phyloP scores from a whole-genome alignment of 495 filamentous ascomycete species.

The Lasiosphaeria hispida region DNA sequence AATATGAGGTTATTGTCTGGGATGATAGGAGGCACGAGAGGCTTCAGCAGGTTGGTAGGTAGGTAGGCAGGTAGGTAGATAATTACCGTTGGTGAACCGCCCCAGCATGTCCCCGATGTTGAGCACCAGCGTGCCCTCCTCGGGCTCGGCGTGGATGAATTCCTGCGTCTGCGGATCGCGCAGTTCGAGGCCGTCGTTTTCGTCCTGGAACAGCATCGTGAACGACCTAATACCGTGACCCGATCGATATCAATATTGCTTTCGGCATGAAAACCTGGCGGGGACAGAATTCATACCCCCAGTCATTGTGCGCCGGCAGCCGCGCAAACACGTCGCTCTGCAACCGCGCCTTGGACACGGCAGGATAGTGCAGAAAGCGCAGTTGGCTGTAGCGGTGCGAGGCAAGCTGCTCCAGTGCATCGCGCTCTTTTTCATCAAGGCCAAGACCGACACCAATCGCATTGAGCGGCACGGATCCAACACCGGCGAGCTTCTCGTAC shows the following conservation, averaged over 20 bases:
- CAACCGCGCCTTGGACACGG: slow-evolving; percentile 45
- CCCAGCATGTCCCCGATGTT: slow-evolving; percentile 59
- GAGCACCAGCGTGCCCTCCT: slow-evolving; percentile 53
- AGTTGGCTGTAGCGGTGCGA: slow-evolving; percentile 57
- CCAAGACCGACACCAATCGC: slow-evolving; percentile 49
- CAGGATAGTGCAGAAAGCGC: slow-evolving; percentile 62
- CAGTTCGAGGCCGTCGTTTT: slow-evolving; percentile 49
- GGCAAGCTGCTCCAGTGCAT: slow-evolving; percentile 34
- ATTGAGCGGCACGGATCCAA: slow-evolving; percentile 45
- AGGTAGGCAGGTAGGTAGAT: background rate
- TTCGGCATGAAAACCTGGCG: background rate
- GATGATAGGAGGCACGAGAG: background rate
- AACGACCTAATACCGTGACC: slow-evolving; percentile 29
- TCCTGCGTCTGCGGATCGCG: slow-evolving; percentile 48
- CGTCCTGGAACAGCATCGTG: slow-evolving; percentile 51
- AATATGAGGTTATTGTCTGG: background rate
- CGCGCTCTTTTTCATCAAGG: slow-evolving; percentile 37
- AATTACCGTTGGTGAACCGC: slow-evolving; percentile 56
- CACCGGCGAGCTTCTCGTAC: slow-evolving; percentile 49
- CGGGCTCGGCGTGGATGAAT: slow-evolving; percentile 49
- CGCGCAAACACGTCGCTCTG: slow-evolving; percentile 44
- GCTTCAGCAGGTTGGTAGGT: background rate
- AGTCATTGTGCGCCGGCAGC: slow-evolving; percentile 51
- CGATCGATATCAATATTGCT: background rate
- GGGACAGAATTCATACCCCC: slow-evolving; percentile 26